Conservation (phyloP, 345 rosid genomes). For the Linum lewisii region DNA sequence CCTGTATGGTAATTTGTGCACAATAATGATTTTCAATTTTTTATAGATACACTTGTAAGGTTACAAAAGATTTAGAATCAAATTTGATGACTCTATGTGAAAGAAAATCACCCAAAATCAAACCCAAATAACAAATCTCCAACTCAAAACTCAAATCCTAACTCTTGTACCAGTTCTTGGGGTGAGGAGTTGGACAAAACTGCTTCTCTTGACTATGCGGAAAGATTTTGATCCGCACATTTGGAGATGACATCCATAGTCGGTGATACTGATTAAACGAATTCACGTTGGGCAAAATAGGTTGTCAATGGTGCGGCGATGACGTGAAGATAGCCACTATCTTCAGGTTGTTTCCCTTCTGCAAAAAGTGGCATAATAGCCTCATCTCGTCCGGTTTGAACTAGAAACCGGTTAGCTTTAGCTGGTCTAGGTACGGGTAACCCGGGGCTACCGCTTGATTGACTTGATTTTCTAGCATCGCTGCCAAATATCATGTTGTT, state of each 20-base stretch:
- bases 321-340: neutral
- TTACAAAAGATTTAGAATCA: too few relatives aligned
- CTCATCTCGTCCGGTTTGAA: neutral
- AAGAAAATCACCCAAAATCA: too few relatives aligned
- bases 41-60: too few relatives aligned
- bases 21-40: too few relatives aligned
- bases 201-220: neutral
- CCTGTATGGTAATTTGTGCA: too few relatives aligned
- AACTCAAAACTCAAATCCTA: too few relatives aligned
- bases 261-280: neutral
- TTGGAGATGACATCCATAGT: neutral
- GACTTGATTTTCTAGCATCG: neutral
- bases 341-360: neutral
- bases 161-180: neutral
- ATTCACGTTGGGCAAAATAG: neutral
- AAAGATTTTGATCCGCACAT: too few relatives aligned
- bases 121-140: too few relatives aligned
- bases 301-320: neutral
- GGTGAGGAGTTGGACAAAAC: neutral
- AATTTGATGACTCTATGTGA: too few relatives aligned
- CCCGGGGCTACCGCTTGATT: neutral
- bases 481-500: neutral
- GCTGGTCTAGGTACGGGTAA: neutral
- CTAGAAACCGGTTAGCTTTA: neutral
- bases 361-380: neutral